Base-by-base conservation (phyloP, 148 eudicot genomes). In the Drosera capensis region DNA sequence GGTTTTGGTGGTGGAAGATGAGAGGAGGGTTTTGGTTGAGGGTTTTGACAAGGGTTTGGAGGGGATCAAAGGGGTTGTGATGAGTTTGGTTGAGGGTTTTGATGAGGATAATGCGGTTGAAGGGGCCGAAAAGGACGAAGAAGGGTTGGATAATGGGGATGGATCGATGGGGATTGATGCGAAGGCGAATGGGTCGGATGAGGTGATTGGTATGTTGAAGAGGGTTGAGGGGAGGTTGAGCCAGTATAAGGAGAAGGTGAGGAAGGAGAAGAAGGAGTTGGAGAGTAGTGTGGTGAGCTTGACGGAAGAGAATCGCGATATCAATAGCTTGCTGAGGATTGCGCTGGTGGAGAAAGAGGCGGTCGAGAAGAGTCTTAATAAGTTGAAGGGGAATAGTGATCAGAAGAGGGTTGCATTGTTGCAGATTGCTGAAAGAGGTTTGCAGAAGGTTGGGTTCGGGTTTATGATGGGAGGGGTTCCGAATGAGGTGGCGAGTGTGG, bases 281-380 rank as follows among this genome's bases (percentile, higher is more conserved):
- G 84, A 73, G 60, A 68, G 41, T 16, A 77, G 70, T 37, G 73
- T 80, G 48, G 61, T 65, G 60, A 80, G 90, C 45, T 59, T 80
- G 48, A 73, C 75, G 5, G 90, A 77, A 54, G 90, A 80, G 60
- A 80, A 77, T 43, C 61, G 76, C 13, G 90, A 80, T 53, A 56
- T 71, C n/a, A 80, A 60, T 58, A 70, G 63, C 24, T 58, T 80
- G 55, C 78, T 80, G 42, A 60, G 74, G 37, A 68, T 70, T 49
- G 84, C 90, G 29, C 45, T 80, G 65, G 47, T 64, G n/a, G 90
- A 80, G 47, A 80, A 77, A 45, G 80, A 77, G 34, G 71, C 73
- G 0, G 64, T 71, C 9, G 84, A 80, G 53, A 80, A 58, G 75
- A 80, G 68, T 45, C 62, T 80, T 54, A 65, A 56, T 35, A 73